Evolutionary conservation across 2,329 filamentous ascomycete species (phyloP).

Genomic region (Hortaea werneckii): DNA sequence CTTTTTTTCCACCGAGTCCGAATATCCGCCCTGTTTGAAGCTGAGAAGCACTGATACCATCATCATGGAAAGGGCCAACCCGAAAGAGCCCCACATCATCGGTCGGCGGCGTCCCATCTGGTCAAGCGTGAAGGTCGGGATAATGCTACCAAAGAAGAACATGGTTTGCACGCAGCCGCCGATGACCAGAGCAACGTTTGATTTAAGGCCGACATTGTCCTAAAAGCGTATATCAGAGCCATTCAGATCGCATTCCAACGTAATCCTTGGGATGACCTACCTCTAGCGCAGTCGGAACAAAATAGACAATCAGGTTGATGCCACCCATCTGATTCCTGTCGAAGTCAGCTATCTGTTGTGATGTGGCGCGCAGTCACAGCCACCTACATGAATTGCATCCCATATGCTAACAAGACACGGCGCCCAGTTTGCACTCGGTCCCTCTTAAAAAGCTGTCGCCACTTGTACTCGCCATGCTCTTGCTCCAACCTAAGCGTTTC

Average conservation of each 20-base stretch:
- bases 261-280: too few relatives aligned
- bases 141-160: conserved; percentile 33
- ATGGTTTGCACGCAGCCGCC: conserved; percentile 35
- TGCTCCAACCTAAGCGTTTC: conserved; percentile 27
- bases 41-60: conserved; percentile 32
- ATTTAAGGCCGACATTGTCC: conserved; percentile 36
- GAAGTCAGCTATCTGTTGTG: background rate
- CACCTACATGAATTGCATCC: conserved; percentile 31
- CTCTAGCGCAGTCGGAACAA: conserved; percentile 33
- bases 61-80: conserved; percentile 31
- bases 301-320: conserved; percentile 27
- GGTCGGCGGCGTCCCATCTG: conserved; percentile 27
- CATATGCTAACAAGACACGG: conserved; percentile 30
- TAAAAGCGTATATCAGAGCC: conserved; percentile 9
- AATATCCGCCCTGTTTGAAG: conserved; percentile 27
- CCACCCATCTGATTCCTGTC: conserved; percentile 23
- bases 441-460: conserved; percentile 29
- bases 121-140: conserved; percentile 39
- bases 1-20: conserved; percentile 25
- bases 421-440: conserved; percentile 32
- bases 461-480: conserved; percentile 29
- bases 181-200: conserved; percentile 36
- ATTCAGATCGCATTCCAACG: too few relatives aligned
- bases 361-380: background rate
- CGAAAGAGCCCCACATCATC: conserved; percentile 26